phyloP scores from a whole-genome alignment of 768 basidiomycete genomes.

The Pulveroboletus sp. region DNA sequence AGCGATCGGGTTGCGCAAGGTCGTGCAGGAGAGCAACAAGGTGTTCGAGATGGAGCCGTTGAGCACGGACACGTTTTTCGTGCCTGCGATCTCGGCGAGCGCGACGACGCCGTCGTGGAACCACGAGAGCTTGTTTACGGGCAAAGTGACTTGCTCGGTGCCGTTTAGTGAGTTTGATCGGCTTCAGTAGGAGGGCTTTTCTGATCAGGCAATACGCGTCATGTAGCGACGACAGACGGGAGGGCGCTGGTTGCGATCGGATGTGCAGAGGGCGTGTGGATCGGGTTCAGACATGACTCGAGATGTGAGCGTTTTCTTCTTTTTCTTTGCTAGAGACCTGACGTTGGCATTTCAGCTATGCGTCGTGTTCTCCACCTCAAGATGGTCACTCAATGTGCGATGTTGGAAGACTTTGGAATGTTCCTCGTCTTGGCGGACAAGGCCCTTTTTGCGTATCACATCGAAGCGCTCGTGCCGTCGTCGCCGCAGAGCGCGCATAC shows the following conservation, averaged over 20 bases:
- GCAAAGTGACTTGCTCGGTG: constrained; percentile 91
- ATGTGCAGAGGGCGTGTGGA: constrained; percentile 94
- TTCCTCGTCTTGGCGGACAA: constrained; percentile 95
- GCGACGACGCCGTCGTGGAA: constrained; percentile 51
- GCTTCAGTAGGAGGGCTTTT: too few species aligned
- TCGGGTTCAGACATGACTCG: constrained; percentile 87
- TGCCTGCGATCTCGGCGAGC: constrained; percentile 58
- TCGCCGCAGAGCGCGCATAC: constrained; percentile 63
- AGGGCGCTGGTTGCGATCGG: constrained; percentile 88
- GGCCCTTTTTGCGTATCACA: constrained; percentile 89
- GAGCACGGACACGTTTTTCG: constrained; percentile 83
- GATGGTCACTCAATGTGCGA: constrained; percentile 92
- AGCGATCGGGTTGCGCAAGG: constrained; percentile 77
- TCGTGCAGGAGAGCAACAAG: constrained; percentile 90
- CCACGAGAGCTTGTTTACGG: constrained; percentile 67
- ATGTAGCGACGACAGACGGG: constrained; percentile 73
- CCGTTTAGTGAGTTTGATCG: constrained; percentile 71
- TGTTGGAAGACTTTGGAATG: constrained; percentile 94
- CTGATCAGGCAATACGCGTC: too few species aligned
- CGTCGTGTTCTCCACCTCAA: constrained; percentile 91
- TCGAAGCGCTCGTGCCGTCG: constrained; percentile 93
- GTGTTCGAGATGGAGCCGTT: constrained; percentile 91
- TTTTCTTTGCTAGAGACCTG: neutral
- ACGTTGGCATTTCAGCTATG: constrained; percentile 53
- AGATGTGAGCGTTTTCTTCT: constrained; percentile 46